Conservation (phyloP, 2,329 filamentous ascomycete genomes). For the Chaetomium olivaceum region DNA sequence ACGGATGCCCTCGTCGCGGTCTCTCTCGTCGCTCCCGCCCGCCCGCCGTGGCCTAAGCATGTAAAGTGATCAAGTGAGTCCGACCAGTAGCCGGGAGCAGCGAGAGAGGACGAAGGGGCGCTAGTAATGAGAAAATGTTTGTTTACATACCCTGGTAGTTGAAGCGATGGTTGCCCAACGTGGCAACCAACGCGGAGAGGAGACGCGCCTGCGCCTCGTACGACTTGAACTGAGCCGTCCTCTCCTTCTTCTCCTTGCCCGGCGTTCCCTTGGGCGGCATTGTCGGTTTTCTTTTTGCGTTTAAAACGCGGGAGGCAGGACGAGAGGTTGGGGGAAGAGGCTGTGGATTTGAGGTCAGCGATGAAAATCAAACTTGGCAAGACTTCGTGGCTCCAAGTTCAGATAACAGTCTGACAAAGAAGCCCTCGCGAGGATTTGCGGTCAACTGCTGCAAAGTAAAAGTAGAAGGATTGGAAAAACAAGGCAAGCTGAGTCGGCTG, state of each 20-base stretch:
- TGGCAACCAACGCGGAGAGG: constrained; percentile 61
- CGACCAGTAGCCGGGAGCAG: not conserved
- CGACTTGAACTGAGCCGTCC: constrained; percentile 56
- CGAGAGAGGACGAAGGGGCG: not conserved
- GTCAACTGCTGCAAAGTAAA: not conserved
- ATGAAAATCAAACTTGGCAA: not conserved
- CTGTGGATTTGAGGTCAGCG: not conserved
- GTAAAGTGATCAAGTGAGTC: constrained; percentile 8
- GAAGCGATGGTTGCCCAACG: constrained; percentile 52
- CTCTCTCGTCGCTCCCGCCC: constrained; percentile 13
- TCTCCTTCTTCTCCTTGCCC: constrained; percentile 2
- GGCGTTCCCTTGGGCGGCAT: constrained; percentile 6
- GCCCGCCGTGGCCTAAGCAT: not conserved
- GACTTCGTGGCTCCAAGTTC: too few species aligned
- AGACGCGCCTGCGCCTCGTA: constrained; percentile 63
- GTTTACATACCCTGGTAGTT: constrained; percentile 60
- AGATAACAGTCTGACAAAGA: not conserved
- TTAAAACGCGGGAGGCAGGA: not conserved
- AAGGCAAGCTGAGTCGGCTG: not conserved
- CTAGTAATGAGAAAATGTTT: not conserved
- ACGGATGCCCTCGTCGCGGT: not conserved
- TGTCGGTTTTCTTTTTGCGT: not conserved
- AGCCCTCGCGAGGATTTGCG: not conserved
- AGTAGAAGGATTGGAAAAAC: not conserved
- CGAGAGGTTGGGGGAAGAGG: not conserved